These are phyloP conservation scores for Venturia effusa DNA, from an alignment of 2,329 filamentous ascomycete genomes.

Conservation along the genomic window DNA sequence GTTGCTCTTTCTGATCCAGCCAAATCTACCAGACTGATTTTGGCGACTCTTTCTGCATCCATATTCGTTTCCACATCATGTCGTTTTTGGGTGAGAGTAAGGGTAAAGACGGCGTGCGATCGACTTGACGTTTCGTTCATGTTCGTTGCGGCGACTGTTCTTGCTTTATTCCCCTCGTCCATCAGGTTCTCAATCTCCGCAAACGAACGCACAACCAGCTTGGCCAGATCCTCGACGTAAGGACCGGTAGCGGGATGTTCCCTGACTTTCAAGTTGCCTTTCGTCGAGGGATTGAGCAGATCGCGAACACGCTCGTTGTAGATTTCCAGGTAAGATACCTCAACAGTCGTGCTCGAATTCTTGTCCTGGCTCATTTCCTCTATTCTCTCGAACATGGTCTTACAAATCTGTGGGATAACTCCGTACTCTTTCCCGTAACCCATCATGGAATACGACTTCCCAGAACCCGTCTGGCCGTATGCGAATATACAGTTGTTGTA, in stretches of 20 bases:
- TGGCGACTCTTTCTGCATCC: slow-evolving; percentile 95
- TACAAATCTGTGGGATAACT: slow-evolving; percentile 93
- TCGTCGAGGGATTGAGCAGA: slow-evolving; percentile 86
- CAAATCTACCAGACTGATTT: slow-evolving; percentile 95
- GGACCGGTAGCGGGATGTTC: slow-evolving; percentile 96
- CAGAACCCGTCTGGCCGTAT: slow-evolving; percentile 95
- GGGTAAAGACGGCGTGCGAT: slow-evolving; percentile 94
- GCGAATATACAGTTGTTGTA: slow-evolving; percentile 99
- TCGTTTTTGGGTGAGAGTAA: slow-evolving; percentile 89
- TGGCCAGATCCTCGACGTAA: slow-evolving; percentile 95
- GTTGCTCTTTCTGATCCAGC: slow-evolving; percentile 93
- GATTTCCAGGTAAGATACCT: slow-evolving; percentile 97
- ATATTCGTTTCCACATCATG: slow-evolving; percentile 88
- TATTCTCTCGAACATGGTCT: slow-evolving; percentile 94
- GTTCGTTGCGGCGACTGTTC: slow-evolving; percentile 96
- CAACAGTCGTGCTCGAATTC: slow-evolving; percentile 78
- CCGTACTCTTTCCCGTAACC: slow-evolving; percentile 92
- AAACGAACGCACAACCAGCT: slow-evolving; percentile 86
- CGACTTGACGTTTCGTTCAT: slow-evolving; percentile 99
- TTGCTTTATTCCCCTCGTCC: slow-evolving; percentile 98
- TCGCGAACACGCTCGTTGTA: slow-evolving; percentile 98
- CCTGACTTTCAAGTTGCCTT: slow-evolving; percentile 92
- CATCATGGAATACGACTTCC: slow-evolving; percentile 99
- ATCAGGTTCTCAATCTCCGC: slow-evolving; percentile 94
- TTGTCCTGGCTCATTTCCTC: slow-evolving; percentile 58